A percentile compares a stretch with the other conserved stretches of the same genome.
Evolutionary conservation across 345 rosid genomes (phyloP).

Genomic region (Aegle marmelos): DNA sequence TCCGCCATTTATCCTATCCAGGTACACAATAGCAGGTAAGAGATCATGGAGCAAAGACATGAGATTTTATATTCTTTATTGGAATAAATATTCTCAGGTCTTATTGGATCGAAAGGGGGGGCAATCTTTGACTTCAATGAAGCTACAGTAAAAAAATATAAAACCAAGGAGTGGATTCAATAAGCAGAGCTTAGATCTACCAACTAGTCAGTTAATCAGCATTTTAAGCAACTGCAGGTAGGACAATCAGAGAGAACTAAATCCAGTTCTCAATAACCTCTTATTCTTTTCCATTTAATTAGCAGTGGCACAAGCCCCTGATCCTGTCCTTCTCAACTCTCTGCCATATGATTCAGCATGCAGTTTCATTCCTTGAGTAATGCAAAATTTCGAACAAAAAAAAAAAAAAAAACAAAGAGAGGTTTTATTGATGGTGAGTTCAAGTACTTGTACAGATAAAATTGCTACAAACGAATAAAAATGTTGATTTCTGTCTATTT

Average conservation of each 20-base stretch:
- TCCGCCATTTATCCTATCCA: constrained; percentile 89
- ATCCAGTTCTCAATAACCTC: neutral
- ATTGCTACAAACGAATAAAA: neutral
- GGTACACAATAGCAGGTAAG: neutral
- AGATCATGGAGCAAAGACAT: neutral
- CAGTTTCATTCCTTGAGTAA: neutral
- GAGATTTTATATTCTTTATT: neutral
- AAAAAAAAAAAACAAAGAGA: neutral
- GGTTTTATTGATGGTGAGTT: neutral
- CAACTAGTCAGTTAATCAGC: neutral
- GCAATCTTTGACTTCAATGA: neutral
- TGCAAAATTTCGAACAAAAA: neutral
- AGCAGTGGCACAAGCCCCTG: neutral
- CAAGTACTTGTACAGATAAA: neutral
- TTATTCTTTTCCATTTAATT: neutral
- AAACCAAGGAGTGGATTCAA: neutral
- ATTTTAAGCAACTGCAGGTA: neutral
- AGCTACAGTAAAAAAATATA: neutral
- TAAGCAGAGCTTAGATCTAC: neutral
- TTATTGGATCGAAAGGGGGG: neutral
- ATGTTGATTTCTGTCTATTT: neutral
- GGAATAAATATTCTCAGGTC: neutral
- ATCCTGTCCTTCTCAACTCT: neutral
- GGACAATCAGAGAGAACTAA: neutral
- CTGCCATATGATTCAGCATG: neutral